Conservation (phyloP, 768 basidiomycete species). For the Sarcodon aspratus region DNA sequence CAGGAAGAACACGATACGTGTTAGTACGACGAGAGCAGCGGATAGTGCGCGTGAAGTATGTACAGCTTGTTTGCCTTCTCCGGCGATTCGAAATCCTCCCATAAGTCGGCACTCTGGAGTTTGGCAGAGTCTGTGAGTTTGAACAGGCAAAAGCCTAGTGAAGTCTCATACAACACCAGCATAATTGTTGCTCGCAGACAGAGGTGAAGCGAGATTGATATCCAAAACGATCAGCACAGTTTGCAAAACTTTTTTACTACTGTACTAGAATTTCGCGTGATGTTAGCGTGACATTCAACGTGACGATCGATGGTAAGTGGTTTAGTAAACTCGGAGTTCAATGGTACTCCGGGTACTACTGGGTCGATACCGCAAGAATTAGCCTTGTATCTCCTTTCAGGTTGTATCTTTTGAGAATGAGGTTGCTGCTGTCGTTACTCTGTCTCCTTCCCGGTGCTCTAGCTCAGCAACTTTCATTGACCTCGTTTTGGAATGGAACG, state of each 20-base stretch:
- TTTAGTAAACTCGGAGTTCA: background rate
- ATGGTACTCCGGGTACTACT: background rate
- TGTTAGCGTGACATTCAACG: too few species aligned
- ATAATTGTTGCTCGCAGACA: constrained; percentile 28
- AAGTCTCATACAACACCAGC: constrained; percentile 95
- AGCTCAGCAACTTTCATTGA: constrained; percentile 1
- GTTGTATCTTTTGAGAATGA: constrained; percentile 4
- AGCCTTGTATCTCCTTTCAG: background rate
- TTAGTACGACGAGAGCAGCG: background rate
- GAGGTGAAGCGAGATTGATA: background rate
- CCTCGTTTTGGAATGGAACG: background rate
- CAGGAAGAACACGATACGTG: background rate
- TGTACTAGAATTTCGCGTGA: background rate
- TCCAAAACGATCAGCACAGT: background rate
- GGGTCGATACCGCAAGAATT: background rate
- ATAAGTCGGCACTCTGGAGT: constrained; percentile 74
- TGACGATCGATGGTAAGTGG: too few species aligned
- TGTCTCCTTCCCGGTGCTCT: background rate
- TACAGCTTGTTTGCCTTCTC: constrained; percentile 89
- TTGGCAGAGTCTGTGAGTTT: constrained; percentile 87
- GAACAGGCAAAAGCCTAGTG: constrained; percentile 96
- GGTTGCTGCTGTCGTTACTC: background rate
- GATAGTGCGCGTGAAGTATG: constrained; percentile 21
- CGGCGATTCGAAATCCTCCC: constrained; percentile 88
- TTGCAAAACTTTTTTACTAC: background rate